Evolutionary conservation across 2,329 filamentous ascomycete genomes (phyloP).

Genomic region (Didymosphaeria variabile): DNA sequence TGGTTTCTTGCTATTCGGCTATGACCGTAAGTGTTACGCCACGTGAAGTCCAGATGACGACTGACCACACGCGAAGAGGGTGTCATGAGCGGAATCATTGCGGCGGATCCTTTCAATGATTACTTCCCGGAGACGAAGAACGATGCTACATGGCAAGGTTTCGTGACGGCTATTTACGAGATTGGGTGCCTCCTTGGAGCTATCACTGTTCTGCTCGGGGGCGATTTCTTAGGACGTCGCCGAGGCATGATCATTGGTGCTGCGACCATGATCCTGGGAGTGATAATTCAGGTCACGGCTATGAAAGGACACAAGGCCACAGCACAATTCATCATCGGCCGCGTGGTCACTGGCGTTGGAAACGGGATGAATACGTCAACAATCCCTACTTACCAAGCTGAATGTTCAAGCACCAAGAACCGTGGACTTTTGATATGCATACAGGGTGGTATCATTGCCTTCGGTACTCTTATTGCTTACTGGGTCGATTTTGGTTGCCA

Average conservation of each 20-base stretch:
- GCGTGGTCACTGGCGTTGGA: constrained; percentile 62
- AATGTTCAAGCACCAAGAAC: constrained; percentile 64
- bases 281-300: constrained; percentile 51
- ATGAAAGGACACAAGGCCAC: constrained; percentile 47
- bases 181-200: constrained; percentile 59
- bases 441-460: constrained; percentile 62
- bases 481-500: constrained; percentile 54
- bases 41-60: not conserved
- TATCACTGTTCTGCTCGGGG: constrained; percentile 49
- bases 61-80: constrained; percentile 34
- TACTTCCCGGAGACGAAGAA: constrained; percentile 52
- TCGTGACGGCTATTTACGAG: constrained; percentile 63
- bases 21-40: constrained; percentile 36
- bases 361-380: constrained; percentile 66
- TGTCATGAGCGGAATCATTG: constrained; percentile 51
- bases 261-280: constrained; percentile 54
- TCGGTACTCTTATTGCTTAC: constrained; percentile 62
- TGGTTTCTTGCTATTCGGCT: constrained; percentile 44
- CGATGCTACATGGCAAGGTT: constrained; percentile 60
- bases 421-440: constrained; percentile 70
- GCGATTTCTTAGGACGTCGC: constrained; percentile 55
- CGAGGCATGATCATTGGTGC: constrained; percentile 55
- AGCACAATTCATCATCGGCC: constrained; percentile 63
- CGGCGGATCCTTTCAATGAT: constrained; percentile 42
- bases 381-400: constrained; percentile 64